Base-by-base conservation (phyloP, 176 grass and related monocot species). In the Chrysopogon serrulatus region DNA sequence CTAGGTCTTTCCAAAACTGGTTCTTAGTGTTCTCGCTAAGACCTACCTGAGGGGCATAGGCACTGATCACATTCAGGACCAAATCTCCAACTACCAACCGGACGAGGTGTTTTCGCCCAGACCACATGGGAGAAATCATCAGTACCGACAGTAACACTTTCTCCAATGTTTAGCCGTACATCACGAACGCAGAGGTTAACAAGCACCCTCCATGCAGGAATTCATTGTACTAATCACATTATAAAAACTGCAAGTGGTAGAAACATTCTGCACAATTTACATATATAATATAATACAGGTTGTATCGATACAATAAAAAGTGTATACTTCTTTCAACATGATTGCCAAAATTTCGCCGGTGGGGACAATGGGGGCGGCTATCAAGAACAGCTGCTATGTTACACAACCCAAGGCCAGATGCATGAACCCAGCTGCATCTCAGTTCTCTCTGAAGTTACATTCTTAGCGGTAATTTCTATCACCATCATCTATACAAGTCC, bases 401-500 rank as follows among this genome's bases (percentile, higher is more conserved):
- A 87, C 74, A 90, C 57, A 49, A 74, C 31, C n/a, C 5, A 32
- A 74, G 39, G 74, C 32, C 57, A 35, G 36, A 66, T 26, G 83
- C 54, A 21, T 27, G 54, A 49, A 76, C 60, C 65, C 57, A 48
- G 36, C 30, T 27, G 35, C 73, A 53, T 84, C 60, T 47, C 41
- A 7, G 28, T 71, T 62, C 60, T 34, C 82, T 65, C 54, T 66
- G 82, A 79, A 90, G 24, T 90, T 67, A 90, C 73, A 39, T 48
- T 67, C 45, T 82, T 84, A 32, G 21, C 57, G n/a, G 73, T 68
- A 68, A 73, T 57, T n/a, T 74, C 62, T 84, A 77, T 91, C 77
- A 74, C 84, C 73, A 80, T 90, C 87, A 79, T 90, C 90, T 94
- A 94, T 90, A 94, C 87, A 92, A 51, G 64, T 85, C 73, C 76